Percentiles rank a stretch among this genome's conserved stretches.
Evolutionary conservation across 1,284 basidiomycete species (phyloP).

Genomic region (Blastosporella zonata): DNA sequence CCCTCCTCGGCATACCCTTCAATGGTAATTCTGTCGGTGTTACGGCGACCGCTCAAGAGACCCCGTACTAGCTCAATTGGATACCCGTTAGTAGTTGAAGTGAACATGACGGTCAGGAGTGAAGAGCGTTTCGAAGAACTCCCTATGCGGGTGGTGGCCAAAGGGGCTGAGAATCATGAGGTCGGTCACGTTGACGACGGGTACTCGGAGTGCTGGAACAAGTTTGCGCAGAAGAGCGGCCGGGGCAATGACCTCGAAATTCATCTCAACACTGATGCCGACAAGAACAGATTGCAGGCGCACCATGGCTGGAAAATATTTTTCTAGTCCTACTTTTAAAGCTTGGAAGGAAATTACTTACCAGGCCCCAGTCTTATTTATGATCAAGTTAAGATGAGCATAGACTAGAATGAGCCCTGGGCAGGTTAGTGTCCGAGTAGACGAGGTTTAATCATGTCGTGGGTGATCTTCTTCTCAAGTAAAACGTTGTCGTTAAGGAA

Average conservation of each 20-base stretch:
- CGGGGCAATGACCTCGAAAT: slow-evolving; percentile 77
- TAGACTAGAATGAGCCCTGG: slow-evolving; percentile 79
- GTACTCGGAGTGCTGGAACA: slow-evolving; percentile 64
- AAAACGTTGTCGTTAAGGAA: slow-evolving; percentile 77
- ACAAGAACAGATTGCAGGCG: slow-evolving; percentile 75
- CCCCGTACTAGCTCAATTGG: slow-evolving; percentile 66
- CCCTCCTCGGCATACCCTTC: slow-evolving; percentile 67
- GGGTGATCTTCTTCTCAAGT: slow-evolving; percentile 54
- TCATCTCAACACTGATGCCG: slow-evolving; percentile 74
- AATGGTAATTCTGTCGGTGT: slow-evolving; percentile 48
- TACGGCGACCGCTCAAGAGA: slow-evolving; percentile 56
- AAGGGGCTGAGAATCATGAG: slow-evolving; percentile 72
- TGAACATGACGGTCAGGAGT: slow-evolving; percentile 68
- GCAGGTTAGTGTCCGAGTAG: slow-evolving; percentile 76
- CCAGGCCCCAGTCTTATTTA: slow-evolving; percentile 67
- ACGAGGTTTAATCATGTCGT: slow-evolving; percentile 74
- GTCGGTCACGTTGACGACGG: slow-evolving; percentile 81
- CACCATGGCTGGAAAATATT: slow-evolving; percentile 53
- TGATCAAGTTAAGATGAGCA: slow-evolving; percentile 76
- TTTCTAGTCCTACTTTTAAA: background rate
- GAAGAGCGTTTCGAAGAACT: slow-evolving; percentile 69
- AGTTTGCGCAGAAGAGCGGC: slow-evolving; percentile 68
- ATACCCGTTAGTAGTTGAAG: slow-evolving; percentile 87
- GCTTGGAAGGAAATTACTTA: slow-evolving; percentile 24
- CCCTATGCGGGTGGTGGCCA: slow-evolving; percentile 74